Evolutionary conservation across 2,329 filamentous ascomycete genomes (phyloP).

Genomic region (Diaporthe velutina): DNA sequence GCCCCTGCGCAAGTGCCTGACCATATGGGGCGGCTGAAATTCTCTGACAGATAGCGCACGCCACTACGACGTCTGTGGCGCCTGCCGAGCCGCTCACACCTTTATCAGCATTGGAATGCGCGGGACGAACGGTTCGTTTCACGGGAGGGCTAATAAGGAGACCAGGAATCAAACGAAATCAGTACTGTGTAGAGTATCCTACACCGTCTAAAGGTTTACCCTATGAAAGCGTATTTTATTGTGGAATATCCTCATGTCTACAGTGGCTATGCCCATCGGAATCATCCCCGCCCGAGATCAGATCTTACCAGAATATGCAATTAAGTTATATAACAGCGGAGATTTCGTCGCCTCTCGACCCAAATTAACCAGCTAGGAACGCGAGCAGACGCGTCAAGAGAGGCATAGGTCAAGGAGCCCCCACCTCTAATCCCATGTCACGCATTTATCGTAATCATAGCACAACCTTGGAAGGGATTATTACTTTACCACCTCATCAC

Average conservation of each 20-base stretch:
- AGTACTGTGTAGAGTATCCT: not conserved
- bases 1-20: constrained; percentile 21
- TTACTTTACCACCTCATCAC: no score
- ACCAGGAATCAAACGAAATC: not conserved
- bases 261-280: not conserved
- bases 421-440: not conserved
- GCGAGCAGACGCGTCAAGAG: not conserved
- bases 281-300: not conserved
- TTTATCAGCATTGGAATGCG: not conserved
- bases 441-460: not conserved
- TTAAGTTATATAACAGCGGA: not conserved
- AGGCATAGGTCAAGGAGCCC: not conserved
- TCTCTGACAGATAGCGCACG: constrained; percentile 25
- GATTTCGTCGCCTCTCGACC: not conserved
- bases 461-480: not conserved
- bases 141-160: not conserved
- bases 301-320: not conserved
- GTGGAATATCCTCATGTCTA: not conserved
- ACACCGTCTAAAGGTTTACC: not conserved
- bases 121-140: constrained; percentile 9
- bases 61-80: constrained; percentile 22
- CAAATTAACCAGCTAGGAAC: not conserved
- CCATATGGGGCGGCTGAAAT: not conserved
- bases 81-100: constrained; percentile 6
- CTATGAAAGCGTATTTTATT: not conserved